Evolutionary conservation across 2,329 filamentous ascomycete genomes (phyloP).

Genomic region (Fusarium haematococcum): DNA sequence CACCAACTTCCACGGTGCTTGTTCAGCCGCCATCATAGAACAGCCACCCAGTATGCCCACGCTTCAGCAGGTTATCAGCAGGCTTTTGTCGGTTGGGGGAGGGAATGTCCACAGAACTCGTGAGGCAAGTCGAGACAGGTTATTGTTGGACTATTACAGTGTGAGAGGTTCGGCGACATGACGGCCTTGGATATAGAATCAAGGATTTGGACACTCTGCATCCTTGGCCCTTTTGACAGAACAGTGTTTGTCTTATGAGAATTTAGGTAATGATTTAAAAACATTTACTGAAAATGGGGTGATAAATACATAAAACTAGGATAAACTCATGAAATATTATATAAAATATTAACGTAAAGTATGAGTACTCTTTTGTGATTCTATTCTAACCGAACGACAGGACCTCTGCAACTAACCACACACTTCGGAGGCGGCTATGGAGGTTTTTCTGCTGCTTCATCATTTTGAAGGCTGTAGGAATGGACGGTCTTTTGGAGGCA

Average conservation of each 20-base stretch:
- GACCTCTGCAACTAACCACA: not conserved
- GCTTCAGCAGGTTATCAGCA: no score
- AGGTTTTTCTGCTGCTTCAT: not conserved
- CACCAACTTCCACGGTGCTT: no score
- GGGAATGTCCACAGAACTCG: no score
- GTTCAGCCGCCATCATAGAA: no score
- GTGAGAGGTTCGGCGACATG: not conserved
- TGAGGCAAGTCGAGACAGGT: no score
- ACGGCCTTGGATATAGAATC: not conserved
- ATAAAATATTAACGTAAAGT: not conserved
- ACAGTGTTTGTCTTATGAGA: not conserved
- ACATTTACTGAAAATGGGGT: not conserved
- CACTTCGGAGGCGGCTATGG: not conserved
- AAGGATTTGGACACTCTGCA: not conserved
- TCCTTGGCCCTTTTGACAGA: not conserved
- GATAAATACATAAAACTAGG: not conserved
- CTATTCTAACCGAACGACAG: not conserved
- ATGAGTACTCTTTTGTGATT: not conserved
- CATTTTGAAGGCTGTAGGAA: not conserved
- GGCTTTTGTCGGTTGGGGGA: no score
- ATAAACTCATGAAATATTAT: not conserved
- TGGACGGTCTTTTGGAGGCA: not conserved
- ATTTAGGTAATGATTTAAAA: not conserved
- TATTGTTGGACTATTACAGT: no score
- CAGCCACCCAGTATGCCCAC: no score